Percentiles rank a stretch among this genome's conserved stretches.
Conservation (phyloP, 805 yeast species). For the Crinitomyces ghanaensis region DNA sequence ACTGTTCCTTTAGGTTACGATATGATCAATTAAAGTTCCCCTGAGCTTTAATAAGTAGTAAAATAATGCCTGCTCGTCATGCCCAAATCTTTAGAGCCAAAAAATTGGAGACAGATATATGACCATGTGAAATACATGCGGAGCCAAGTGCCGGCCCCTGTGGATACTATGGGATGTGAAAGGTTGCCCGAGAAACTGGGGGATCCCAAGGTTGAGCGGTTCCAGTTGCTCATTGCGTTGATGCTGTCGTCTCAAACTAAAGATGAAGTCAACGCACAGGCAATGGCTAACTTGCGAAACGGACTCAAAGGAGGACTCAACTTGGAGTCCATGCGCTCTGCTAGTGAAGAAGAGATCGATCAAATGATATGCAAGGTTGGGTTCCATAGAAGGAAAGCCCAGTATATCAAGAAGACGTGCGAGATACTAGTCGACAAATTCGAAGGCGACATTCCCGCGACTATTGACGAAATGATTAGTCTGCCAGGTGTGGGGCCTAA, state of each 20-base stretch:
- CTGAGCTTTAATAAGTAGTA: background rate
- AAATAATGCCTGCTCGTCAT: background rate
- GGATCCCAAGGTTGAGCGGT: conserved; percentile 36
- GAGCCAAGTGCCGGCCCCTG: conserved; percentile 58
- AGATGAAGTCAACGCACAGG: conserved; percentile 71
- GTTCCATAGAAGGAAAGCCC: conserved; percentile 72
- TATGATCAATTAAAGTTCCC: background rate
- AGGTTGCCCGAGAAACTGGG: conserved; percentile 33
- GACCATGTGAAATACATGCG: conserved; percentile 50
- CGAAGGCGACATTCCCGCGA: conserved; percentile 61
- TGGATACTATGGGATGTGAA: conserved; percentile 82
- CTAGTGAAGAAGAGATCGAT: conserved; percentile 46
- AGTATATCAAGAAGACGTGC: conserved; percentile 52
- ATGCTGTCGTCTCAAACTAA: conserved; percentile 89
- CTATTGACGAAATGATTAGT: conserved; percentile 49
- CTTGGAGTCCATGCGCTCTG: conserved; percentile 18
- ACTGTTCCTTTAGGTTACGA: no score
- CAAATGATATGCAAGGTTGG: conserved; percentile 68
- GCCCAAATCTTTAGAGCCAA: conserved; percentile 13
- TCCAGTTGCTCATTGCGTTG: conserved; percentile 65
- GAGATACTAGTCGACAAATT: conserved; percentile 38
- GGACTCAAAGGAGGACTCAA: conserved; percentile 32
- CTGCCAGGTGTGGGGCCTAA: conserved; percentile 95
- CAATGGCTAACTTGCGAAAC: conserved; percentile 50
- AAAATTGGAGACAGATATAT: conserved; percentile 21